Evolutionary conservation across 805 yeast genomes (phyloP).

Genomic region (Kodamaea neixiangensis): DNA sequence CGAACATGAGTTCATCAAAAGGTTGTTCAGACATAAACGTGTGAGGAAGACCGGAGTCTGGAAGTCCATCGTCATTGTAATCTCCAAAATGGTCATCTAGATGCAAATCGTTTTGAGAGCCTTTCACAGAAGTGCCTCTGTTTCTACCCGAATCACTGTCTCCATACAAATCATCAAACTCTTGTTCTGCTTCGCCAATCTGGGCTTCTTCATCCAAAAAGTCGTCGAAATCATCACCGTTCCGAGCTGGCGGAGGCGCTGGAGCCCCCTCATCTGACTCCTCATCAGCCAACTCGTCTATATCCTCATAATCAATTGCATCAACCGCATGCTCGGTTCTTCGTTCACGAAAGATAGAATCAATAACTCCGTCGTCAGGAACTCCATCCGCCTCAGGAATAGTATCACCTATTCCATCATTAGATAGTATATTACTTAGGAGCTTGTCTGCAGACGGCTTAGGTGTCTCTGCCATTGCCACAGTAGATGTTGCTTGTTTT

Average conservation of each 20-base stretch:
- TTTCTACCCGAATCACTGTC: constrained; percentile 8
- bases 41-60: constrained; percentile 8
- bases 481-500: not conserved
- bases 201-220: constrained; percentile 16
- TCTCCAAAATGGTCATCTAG: not conserved
- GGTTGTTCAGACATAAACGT: constrained; percentile 11
- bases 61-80: constrained; percentile 17
- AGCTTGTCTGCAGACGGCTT: not conserved
- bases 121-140: not conserved
- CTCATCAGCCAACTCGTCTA: constrained; percentile 39
- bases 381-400: constrained; percentile 20
- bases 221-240: constrained; percentile 25
- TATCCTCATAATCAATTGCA: constrained; percentile 68
- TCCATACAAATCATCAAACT: constrained; percentile 43
- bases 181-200: constrained; percentile 35
- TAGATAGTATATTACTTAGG: not conserved
- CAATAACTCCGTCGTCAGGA: constrained; percentile 40
- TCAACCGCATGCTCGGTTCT: constrained; percentile 77
- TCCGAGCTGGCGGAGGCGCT: constrained; percentile 13
- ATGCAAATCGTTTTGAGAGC: not conserved
- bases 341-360: constrained; percentile 37
- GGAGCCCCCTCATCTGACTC: constrained; percentile 59
- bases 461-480: not conserved
- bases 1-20: constrained; percentile 20
- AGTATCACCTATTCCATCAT: not conserved